These are phyloP conservation scores for Talaromyces sp. DNA, from an alignment of 2,329 filamentous ascomycete genomes.

Conservation along the genomic window DNA sequence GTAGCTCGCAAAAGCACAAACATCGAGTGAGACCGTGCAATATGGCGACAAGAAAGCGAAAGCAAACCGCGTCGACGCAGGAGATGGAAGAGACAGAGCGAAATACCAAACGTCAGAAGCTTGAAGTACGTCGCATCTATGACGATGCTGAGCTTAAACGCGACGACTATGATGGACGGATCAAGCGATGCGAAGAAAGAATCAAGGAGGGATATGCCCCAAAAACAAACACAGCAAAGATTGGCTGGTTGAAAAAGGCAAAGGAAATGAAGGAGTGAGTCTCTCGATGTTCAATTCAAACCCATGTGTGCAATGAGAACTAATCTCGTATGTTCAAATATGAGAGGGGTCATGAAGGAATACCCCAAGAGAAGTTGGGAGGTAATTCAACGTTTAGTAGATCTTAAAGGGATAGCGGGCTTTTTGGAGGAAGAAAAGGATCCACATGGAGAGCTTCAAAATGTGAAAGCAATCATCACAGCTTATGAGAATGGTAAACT, in stretches of 20 bases:
- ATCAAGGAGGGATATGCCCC: background rate
- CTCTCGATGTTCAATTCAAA: background rate
- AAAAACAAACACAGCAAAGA: background rate
- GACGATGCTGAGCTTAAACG: background rate
- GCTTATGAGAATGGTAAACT: background rate
- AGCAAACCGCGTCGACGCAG: too few relatives aligned
- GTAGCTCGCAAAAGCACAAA: too few relatives aligned
- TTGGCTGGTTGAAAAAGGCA: background rate
- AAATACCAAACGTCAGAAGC: background rate
- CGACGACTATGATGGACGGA: background rate
- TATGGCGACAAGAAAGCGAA: too few relatives aligned
- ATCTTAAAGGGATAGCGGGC: background rate
- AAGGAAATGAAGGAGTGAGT: background rate
- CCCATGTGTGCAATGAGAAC: background rate
- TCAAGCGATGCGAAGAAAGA: slow-evolving; percentile 2
- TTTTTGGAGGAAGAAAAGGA: background rate
- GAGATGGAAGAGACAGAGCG: too few relatives aligned
- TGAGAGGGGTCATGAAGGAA: background rate
- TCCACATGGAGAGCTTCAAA: background rate
- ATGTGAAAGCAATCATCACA: slow-evolving; percentile 1
- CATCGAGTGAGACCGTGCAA: too few relatives aligned
- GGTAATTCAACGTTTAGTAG: background rate
- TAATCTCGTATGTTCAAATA: background rate
- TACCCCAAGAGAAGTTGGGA: background rate
- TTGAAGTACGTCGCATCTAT: background rate